Evolutionary conservation across 305 asterid genomes (phyloP).

Genomic region (Solanum hybrid): DNA sequence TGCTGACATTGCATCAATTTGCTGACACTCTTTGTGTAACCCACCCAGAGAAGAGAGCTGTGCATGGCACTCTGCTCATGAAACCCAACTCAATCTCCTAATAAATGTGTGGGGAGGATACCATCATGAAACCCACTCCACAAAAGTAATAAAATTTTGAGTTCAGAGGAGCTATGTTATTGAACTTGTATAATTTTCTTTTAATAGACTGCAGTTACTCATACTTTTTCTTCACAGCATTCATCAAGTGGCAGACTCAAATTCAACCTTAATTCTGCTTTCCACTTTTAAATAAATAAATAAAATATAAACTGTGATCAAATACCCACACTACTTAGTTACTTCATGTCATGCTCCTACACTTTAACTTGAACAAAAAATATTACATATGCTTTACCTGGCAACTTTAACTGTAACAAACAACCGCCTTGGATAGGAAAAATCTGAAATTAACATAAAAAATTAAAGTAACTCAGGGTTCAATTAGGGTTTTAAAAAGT

Average conservation of each 20-base stretch:
- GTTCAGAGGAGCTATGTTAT: background rate
- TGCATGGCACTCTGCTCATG: slow-evolving; percentile 70
- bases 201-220: background rate
- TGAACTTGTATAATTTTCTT: background rate
- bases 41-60: slow-evolving; percentile 53
- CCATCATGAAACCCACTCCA: slow-evolving; percentile 11
- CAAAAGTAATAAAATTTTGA: background rate
- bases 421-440: slow-evolving; percentile 30
- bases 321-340: background rate
- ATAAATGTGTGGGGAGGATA: slow-evolving; percentile 19
- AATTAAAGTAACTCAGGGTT: slow-evolving; percentile 37
- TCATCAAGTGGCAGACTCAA: slow-evolving; percentile 5
- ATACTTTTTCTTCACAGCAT: background rate
- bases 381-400: slow-evolving; percentile 15
- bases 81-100: slow-evolving; percentile 35
- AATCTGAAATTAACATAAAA: slow-evolving; percentile 32
- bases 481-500: slow-evolving; percentile 64
- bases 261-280: slow-evolving; percentile 2
- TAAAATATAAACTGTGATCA: background rate
- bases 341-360: background rate
- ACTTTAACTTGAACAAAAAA: background rate
- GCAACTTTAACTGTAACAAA: slow-evolving; percentile 17
- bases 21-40: slow-evolving; percentile 46
- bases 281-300: background rate
- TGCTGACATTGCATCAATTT: slow-evolving; percentile 81